Evolutionary conservation across 2,329 filamentous ascomycete genomes (phyloP).

Genomic region (Aspergillus cejpii): DNA sequence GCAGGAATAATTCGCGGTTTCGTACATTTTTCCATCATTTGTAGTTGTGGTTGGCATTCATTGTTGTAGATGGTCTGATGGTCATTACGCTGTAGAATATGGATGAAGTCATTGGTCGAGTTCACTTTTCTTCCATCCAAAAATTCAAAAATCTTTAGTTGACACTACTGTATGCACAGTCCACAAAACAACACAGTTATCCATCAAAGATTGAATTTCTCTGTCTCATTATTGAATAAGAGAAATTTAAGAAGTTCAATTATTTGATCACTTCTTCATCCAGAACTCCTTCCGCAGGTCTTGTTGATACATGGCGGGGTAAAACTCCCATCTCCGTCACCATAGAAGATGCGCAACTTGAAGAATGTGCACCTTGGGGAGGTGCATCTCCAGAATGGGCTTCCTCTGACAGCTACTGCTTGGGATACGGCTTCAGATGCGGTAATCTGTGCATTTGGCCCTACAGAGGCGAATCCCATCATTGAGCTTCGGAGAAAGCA

Average conservation of each 20-base stretch:
- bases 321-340: constrained; percentile 19
- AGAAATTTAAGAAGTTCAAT: not conserved
- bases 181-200: constrained; percentile 13
- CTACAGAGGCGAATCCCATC: constrained; percentile 59
- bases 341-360: constrained; percentile 72
- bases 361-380: constrained; percentile 66
- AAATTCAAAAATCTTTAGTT: constrained; percentile 37
- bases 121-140: constrained; percentile 26
- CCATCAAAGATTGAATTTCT: not conserved
- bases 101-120: constrained; percentile 41
- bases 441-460: constrained; percentile 77
- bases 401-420: constrained; percentile 66
- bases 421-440: constrained; percentile 79
- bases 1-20: constrained; percentile 2
- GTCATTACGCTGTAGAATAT: constrained; percentile 25
- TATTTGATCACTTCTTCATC: constrained; percentile 2
- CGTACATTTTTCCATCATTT: not conserved
- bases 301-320: constrained; percentile 34
- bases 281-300: constrained; percentile 7
- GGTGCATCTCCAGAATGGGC: constrained; percentile 54
- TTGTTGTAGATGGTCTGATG: constrained; percentile 18
- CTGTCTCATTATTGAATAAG: not conserved
- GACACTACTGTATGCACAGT: constrained; percentile 15
- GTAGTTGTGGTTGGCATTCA: constrained; percentile 12
- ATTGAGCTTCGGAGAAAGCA: constrained; percentile 62